phyloP scores from a whole-genome alignment of 1,139 yeast species.

The Blastobotrys illinoisensis region DNA sequence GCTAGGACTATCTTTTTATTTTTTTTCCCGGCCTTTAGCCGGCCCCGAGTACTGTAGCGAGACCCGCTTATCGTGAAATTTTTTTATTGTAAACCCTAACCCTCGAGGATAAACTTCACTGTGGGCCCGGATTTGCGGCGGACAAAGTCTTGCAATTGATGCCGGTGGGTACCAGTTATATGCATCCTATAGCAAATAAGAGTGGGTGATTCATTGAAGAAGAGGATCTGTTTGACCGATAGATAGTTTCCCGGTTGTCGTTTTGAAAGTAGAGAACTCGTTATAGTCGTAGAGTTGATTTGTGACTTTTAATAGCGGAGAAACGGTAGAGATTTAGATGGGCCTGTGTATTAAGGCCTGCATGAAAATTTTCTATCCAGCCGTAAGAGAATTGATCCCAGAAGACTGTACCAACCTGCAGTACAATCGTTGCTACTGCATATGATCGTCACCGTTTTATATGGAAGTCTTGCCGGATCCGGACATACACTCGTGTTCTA shows the following conservation, averaged over 20 bases:
- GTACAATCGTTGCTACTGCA: neutral
- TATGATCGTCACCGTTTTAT: neutral
- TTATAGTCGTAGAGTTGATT: too few species aligned
- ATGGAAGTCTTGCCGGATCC: neutral
- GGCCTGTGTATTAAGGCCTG: neutral
- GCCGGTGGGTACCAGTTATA: neutral
- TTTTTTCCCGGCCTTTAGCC: neutral
- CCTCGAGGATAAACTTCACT: conserved; percentile 2
- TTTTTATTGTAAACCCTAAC: neutral
- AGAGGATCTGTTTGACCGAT: neutral
- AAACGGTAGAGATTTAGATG: neutral
- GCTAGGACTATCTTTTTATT: neutral
- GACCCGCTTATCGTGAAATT: neutral
- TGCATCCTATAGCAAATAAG: neutral
- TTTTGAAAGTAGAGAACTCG: too few species aligned
- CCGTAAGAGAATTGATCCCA: neutral
- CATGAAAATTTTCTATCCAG: neutral
- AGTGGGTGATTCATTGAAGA: too few species aligned
- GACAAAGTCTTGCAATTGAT: neutral
- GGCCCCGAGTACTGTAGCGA: neutral
- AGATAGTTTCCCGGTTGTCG: too few species aligned
- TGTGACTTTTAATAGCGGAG: neutral
- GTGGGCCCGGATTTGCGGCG: neutral
- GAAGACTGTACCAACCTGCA: neutral
- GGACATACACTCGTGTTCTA: neutral